A percentile compares a stretch with the other conserved stretches of the same genome.
Conservation (phyloP, 208 protist genomes). For the Leptomonas seymouri region DNA sequence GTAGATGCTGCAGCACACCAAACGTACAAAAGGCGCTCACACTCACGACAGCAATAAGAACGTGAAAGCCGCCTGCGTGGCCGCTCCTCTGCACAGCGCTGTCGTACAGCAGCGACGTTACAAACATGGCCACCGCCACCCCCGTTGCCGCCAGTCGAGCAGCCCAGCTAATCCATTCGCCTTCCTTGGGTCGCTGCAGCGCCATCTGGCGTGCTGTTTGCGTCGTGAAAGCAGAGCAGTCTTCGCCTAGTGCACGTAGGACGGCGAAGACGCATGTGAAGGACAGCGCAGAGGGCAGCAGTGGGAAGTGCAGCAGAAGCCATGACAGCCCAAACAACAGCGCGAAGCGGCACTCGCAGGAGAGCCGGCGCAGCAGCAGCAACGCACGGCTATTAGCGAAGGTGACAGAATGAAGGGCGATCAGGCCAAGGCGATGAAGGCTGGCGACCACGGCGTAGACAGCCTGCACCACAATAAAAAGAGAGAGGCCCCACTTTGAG, state of each 20-base stretch:
- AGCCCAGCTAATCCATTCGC: background rate
- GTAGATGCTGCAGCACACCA: constrained; percentile 2
- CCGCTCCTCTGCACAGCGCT: background rate
- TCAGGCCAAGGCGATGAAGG: constrained; percentile 8
- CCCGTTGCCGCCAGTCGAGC: background rate
- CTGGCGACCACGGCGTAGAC: background rate
- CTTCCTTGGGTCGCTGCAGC: constrained; percentile 18
- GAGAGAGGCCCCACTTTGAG: constrained; percentile 14
- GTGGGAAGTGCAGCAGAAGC: constrained; percentile 11
- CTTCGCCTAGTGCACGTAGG: background rate
- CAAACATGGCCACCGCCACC: background rate
- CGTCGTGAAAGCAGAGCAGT: background rate
- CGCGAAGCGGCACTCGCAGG: constrained; percentile 6
- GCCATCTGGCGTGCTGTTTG: constrained; percentile 15
- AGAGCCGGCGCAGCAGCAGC: background rate
- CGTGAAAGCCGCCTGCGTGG: background rate
- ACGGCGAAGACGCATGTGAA: constrained; percentile 21
- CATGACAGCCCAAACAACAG: constrained; percentile 19
- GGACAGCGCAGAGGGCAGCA: constrained; percentile 16
- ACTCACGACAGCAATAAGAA: background rate
- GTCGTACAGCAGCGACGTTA: constrained; percentile 23
- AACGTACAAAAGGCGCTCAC: background rate
- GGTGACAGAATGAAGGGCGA: background rate
- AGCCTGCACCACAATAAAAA: constrained; percentile 9
- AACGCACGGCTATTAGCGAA: background rate